Evolutionary conservation across 2,329 filamentous ascomycete species (phyloP).

Genomic region (Alternaria sp.): DNA sequence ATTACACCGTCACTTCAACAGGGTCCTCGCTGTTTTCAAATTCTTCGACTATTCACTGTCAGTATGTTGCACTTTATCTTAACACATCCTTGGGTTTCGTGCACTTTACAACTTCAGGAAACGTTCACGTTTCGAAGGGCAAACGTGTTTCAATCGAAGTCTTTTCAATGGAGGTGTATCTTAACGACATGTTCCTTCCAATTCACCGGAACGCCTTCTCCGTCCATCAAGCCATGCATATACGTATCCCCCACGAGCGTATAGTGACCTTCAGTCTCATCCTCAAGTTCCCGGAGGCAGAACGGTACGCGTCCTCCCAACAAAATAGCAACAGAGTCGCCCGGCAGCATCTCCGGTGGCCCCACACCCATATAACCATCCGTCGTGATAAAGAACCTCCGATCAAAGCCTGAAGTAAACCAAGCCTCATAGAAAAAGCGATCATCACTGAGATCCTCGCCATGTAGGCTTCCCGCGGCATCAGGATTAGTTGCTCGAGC

Average conservation of each 20-base stretch:
- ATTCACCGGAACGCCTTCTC: slow-evolving; percentile 8
- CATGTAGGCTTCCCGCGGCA: neutral
- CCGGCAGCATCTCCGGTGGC: slow-evolving; percentile 8
- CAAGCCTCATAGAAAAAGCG: slow-evolving; percentile 1
- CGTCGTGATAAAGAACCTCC: slow-evolving; percentile 21
- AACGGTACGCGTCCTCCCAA: slow-evolving; percentile 26
- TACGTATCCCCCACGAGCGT: slow-evolving; percentile 20
- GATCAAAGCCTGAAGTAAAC: slow-evolving; percentile 4
- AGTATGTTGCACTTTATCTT: neutral
- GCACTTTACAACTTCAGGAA: no score
- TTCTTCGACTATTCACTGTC: neutral
- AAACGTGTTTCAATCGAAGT: no score
- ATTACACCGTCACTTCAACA: neutral
- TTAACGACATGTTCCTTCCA: neutral
- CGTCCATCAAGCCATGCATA: slow-evolving; percentile 27
- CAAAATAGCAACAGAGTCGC: slow-evolving; percentile 23
- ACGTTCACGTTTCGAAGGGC: no score
- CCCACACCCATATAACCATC: slow-evolving; percentile 25
- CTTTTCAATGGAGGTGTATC: neutral
- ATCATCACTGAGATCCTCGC: neutral
- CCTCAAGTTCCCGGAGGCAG: neutral
- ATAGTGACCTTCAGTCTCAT: neutral
- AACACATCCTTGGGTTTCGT: neutral
- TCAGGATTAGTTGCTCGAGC: neutral
- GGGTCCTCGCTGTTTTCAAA: neutral